Evolutionary conservation across 108 stramenopile genomes (phyloP), one percentile per base, ranked within the genome.

Genomic region (Epithemia pelagica): DNA sequence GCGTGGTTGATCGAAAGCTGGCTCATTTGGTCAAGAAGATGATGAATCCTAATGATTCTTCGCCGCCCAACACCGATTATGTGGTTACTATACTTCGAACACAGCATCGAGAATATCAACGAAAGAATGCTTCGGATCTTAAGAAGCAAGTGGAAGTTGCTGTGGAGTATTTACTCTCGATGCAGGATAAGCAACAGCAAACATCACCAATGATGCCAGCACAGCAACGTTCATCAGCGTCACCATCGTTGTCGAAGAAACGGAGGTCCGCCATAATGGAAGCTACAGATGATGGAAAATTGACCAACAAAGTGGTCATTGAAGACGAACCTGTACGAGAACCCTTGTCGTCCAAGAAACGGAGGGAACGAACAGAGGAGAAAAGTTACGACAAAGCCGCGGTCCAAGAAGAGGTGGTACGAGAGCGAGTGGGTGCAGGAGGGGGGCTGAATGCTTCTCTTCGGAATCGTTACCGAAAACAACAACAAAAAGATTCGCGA

Each of bases 391-490:
- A 82, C 26, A 62, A 74, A 60, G 67, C 77, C 22, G 82, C 81
- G 22, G 33, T 54, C 29, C 24, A 71, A 0, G 62, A 82, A 54
- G 82, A 77, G 30, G 62, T 62, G 19, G 32, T 70, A 53, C 69
- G 79, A 55, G 29, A 76, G 26, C 23, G 56, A 20, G 8, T 20
- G 53, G 30, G 1, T 52, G 57, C 56, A 32, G 73, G 75, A 54
- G 80, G 81, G 27, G 81, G 80, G 61, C 59, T 93, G 57, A 93
- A 93, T 68, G 85, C 87, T 10, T 68, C 80, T 22, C 61, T 93
- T 31, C 68, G 84, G 22, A 62, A 87, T 59, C 65, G 79, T 22
- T 90, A 93, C 58, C 81, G 78, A 37, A 74, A 88, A 53, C 61
- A 81, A 1, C 78, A 84, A 51, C 73, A 79, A 37, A 70, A 80